Evolutionary conservation across 2,329 filamentous ascomycete species (phyloP).

Genomic region (Beauveria medogensis): DNA sequence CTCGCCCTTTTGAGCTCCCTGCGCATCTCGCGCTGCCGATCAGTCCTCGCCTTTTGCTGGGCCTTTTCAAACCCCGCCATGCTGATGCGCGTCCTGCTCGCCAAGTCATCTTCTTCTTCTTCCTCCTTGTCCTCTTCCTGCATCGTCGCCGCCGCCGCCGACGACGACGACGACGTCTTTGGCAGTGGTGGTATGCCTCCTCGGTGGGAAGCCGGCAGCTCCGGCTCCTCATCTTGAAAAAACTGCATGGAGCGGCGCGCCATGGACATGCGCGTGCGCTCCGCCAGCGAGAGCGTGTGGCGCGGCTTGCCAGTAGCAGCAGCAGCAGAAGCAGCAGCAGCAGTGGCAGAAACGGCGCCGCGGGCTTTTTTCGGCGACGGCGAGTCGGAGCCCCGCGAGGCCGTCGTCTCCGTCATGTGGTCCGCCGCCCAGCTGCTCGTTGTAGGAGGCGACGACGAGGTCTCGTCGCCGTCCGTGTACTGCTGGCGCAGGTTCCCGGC

Average conservation of each 20-base stretch:
- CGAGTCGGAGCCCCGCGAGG: slow-evolving; percentile 27
- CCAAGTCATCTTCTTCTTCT: slow-evolving; percentile 30
- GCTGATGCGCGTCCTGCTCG: slow-evolving; percentile 49
- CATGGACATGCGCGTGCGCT: slow-evolving; percentile 78
- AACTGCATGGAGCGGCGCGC: slow-evolving; percentile 43
- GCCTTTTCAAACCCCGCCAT: slow-evolving; percentile 56
- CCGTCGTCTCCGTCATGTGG: background rate
- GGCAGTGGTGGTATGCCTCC: slow-evolving; percentile 6
- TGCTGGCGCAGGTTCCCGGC: background rate
- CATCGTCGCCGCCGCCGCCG: slow-evolving; percentile 3
- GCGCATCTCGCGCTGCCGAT: slow-evolving; percentile 42
- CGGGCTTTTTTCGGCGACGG: slow-evolving; percentile 46
- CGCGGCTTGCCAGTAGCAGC: slow-evolving; percentile 28
- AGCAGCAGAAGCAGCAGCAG: too few species aligned
- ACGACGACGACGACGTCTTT: slow-evolving; percentile 7
- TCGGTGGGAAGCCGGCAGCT: slow-evolving; percentile 14
- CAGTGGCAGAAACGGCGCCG: background rate
- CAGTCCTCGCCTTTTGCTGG: slow-evolving; percentile 41
- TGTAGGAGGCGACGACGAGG: background rate
- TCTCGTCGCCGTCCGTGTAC: background rate
- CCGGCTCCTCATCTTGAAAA: slow-evolving; percentile 23
- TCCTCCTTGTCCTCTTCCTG: slow-evolving; percentile 18
- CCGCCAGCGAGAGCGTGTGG: slow-evolving; percentile 57
- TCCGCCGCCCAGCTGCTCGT: background rate
- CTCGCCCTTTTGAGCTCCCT: slow-evolving; percentile 42